phyloP scores from a whole-genome alignment of 2,329 filamentous ascomycete genomes.

The Teratosphaeria destructans region DNA sequence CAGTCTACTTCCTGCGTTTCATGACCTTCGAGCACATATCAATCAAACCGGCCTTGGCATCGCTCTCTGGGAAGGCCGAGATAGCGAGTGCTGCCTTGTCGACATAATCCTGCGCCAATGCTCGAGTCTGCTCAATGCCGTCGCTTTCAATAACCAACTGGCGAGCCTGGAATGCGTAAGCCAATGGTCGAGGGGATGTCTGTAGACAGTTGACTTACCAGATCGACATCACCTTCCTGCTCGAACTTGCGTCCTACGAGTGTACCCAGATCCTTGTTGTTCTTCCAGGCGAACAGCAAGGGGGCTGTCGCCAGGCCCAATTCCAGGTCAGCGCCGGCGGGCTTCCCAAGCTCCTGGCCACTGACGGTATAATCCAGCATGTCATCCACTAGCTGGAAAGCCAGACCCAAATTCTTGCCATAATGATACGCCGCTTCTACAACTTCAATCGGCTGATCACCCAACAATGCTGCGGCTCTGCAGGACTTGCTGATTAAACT shows the following conservation, averaged over 20 bases:
- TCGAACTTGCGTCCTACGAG: constrained; percentile 88
- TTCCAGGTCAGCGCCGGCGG: constrained; percentile 86
- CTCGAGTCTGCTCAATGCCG: constrained; percentile 84
- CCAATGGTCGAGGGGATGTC: background rate
- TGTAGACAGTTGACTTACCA: constrained; percentile 45
- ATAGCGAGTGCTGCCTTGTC: constrained; percentile 83
- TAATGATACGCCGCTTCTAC: constrained; percentile 89
- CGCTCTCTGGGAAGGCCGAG: constrained; percentile 75
- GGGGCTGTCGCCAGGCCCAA: constrained; percentile 89
- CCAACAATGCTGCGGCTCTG: constrained; percentile 76
- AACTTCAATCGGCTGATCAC: constrained; percentile 62
- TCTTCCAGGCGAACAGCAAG: constrained; percentile 80
- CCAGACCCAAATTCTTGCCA: constrained; percentile 84
- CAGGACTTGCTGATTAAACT: constrained; percentile 95
- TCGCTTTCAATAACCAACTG: constrained; percentile 73
- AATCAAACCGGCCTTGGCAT: constrained; percentile 81
- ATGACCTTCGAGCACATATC: constrained; percentile 93
- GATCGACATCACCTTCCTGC: constrained; percentile 70
- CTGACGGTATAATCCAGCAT: constrained; percentile 93
- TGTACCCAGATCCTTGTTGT: constrained; percentile 69
- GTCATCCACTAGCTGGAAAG: constrained; percentile 96
- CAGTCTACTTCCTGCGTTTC: constrained; percentile 64
- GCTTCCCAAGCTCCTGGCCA: constrained; percentile 80
- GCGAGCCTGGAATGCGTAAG: constrained; percentile 55
- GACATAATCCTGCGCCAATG: constrained; percentile 80